Evolutionary conservation across 192 early-diverging fungal genomes (phyloP), one percentile per base, ranked within the genome.

Genomic region (Coemansia sp.): DNA sequence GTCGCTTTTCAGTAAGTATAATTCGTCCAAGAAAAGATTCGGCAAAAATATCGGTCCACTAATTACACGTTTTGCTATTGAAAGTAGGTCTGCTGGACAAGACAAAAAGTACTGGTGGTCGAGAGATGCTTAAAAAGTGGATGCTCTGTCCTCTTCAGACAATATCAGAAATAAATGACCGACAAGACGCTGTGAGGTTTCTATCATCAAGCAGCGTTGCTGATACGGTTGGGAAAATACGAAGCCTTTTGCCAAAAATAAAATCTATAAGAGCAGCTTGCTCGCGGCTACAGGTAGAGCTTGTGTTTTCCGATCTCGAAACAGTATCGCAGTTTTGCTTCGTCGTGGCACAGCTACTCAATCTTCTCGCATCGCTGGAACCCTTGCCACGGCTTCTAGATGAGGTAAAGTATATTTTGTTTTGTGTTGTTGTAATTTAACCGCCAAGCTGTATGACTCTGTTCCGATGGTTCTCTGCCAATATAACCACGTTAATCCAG

Each of bases 1-100:
- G 6, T 93, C 92, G 0, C 61, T 94, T 8, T 92, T 87, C 66
- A 87, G 90, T 93, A 80, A 53, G 72, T 59, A 59, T 29, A 11
- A 4, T 41, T 0, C 14, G 4, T 15, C 15, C 3, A 41, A 41
- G 10, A 13, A 13, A 41, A 13, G 14, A 41, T 41, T 15, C 13
- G 4, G 13, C 4, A 41, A 41, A 17, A 1, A 4, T 41, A 41
- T 13, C 38, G 13, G 17, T 17, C 13, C 1, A 41, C 38, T 17
- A 41, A 10, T 1, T 2, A 2, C n/a, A 38, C 17, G 31, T 22
- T 19, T 23, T 33, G 4, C 10, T 25, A 29, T 36, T 30, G 11
- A 19, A 40, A 23, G 20, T 68, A 79, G 75, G 61, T 11, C 28
- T 79, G 8, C 36, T 79, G 29, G 66, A 79, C 25, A 68, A 62